Base-by-base conservation (phyloP, 129 eudicot genomes). In the Centrapalus pauciflorus region DNA sequence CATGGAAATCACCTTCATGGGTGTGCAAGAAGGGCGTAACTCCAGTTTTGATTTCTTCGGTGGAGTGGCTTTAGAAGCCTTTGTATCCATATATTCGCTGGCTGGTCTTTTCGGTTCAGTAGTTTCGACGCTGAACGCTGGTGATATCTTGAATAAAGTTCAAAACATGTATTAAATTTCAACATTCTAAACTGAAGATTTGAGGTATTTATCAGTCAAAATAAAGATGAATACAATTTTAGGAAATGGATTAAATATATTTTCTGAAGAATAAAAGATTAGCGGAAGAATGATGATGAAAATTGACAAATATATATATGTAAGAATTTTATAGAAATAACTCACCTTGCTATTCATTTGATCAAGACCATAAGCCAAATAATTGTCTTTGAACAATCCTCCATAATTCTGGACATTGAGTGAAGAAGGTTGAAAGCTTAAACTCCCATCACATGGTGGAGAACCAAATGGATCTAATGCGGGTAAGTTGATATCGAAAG, bases 1-100 rank as follows among this genome's bases (percentile, higher is more conserved):
- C 16, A 55, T 23, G 9, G 7, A 21, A 33, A 20, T 60, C 67
- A 85, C 96, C 93, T 88, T 88, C 54, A 85, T 73, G 35, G 93
- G 96, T n/a, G 89, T 80, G 76, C 90, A 89, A 62, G 96, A 77
- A 76, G 89, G 34, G 75, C 93, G 93, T 43, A 83, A 72, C 4
- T 89, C 93, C 45, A 69, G 20, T 9, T 88, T 77, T 19, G 81
- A 77, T 75, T 79, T 85, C 72, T 89, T 89, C 2, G 86, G 69
- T 49, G 85, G 69, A 14, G 59, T 41, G 12, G 40, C 69, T 77
- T 55, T 72, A 55, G 74, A 55, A 57, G 70, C 58, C 69, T 83
- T 88, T 25, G 72, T 74, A 12, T 80, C 70, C 76, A 77, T 84
- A 77, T 75, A 54, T 52, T 34, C 52, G 55, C 38, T 69, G 78